A percentile compares a stretch with the other conserved stretches of the same genome.
Conservation (phyloP, 2,329 filamentous ascomycete species). For the Passalora sequoiae region DNA sequence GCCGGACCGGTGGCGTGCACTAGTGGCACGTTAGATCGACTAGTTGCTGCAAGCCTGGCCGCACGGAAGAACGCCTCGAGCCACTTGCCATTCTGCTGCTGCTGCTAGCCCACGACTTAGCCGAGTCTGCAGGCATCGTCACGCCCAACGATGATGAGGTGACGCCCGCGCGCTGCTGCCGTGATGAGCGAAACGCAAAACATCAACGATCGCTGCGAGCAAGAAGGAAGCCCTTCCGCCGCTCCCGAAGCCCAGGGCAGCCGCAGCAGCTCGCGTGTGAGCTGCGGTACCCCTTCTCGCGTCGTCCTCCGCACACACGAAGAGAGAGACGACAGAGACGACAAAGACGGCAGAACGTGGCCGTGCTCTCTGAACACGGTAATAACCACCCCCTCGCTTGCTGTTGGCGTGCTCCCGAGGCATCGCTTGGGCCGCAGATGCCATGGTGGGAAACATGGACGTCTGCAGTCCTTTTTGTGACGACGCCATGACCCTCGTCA, state of each 20-base stretch:
- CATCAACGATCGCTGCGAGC: no score
- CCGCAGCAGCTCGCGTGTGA: neutral
- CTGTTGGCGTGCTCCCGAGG: conserved; percentile 1
- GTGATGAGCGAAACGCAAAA: neutral
- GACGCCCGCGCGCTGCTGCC: neutral
- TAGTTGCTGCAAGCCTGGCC: conserved; percentile 1
- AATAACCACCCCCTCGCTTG: neutral
- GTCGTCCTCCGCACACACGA: neutral
- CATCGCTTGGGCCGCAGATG: conserved; percentile 3
- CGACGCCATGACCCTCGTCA: no score
- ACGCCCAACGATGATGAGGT: neutral
- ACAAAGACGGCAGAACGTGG: no score
- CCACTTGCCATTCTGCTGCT: neutral
- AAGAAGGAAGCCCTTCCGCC: neutral
- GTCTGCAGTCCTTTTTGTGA: neutral
- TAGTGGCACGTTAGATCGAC: conserved; percentile 3
- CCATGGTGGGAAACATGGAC: neutral
- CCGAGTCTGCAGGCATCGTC: neutral
- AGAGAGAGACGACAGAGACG: no score
- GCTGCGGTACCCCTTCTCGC: neutral
- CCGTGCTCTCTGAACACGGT: no score
- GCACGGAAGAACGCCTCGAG: conserved; percentile 6
- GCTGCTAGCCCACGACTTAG: neutral
- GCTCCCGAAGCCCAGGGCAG: neutral
- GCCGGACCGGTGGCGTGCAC: conserved; percentile 2